Conservation (phyloP, 805 yeast species). For the Trichomonascus vanleenenianus region DNA sequence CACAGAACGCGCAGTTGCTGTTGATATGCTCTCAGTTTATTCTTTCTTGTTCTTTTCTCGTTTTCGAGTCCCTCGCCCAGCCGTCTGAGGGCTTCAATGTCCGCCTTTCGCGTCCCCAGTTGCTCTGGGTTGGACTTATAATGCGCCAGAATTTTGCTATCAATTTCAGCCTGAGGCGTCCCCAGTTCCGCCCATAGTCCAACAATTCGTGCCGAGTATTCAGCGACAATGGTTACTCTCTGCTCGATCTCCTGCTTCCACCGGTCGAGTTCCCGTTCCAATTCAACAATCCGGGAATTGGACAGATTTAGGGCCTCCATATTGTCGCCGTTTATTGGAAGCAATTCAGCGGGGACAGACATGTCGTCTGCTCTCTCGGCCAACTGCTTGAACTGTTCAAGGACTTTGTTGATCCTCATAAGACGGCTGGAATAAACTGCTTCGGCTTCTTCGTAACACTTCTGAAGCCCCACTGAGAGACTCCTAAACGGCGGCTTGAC, state of each 20-base stretch:
- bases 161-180: constrained; percentile 24
- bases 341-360: constrained; percentile 11
- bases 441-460: constrained; percentile 13
- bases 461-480: constrained; percentile 9
- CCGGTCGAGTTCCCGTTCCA: constrained; percentile 21
- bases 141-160: constrained; percentile 16
- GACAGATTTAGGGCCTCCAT: constrained; percentile 17
- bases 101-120: constrained; percentile 21
- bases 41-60: constrained; percentile 29
- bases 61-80: constrained; percentile 24
- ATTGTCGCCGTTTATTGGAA: constrained; percentile 14
- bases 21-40: constrained; percentile 26
- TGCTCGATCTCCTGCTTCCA: constrained; percentile 19
- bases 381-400: constrained; percentile 15
- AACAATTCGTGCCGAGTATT: constrained; percentile 21
- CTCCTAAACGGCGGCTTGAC: constrained; percentile 19
- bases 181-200: constrained; percentile 29
- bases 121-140: constrained; percentile 20
- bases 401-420: constrained; percentile 9
- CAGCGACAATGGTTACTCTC: constrained; percentile 15
- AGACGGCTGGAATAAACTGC: constrained; percentile 18
- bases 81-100: constrained; percentile 23
- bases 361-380: constrained; percentile 19
- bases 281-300: constrained; percentile 13
- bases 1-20: constrained; percentile 44